Evolutionary conservation across 331 rosid genomes (phyloP), one percentile per base, ranked within the genome.

Genomic region (Phaseolus coccineus): DNA sequence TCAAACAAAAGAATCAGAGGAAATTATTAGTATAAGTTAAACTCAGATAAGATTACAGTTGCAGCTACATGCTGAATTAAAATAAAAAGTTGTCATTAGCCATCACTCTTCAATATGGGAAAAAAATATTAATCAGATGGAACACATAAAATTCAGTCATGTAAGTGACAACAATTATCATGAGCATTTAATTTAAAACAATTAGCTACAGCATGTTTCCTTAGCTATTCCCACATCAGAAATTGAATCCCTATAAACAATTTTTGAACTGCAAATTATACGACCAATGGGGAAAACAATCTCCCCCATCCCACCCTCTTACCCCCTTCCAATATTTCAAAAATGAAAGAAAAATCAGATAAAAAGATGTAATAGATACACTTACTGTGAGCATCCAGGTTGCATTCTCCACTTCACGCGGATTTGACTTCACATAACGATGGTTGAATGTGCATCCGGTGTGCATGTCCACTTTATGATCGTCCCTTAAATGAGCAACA

Each of bases 341-440:
- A 66, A n/a, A 2, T 47, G 6, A 64, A 14, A 22, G 63, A 15
- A 64, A 33, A 33, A 71, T 4, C 42, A 42, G 68, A 59, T 61
- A 71, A 37, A 58, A 70, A 6, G 1, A 62, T 70, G 70, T 10
- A 56, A 15, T 40, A 19, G 63, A 22, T 40, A 28, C 35, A 39
- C 97, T 93, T 91, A 95, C 99, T 24, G 99, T 95, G 57, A 95
- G 99, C 99, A 95, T 95, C 99, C 99, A 95, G 46, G 99, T 95
- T 81, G 99, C 99, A 55, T 95, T 95, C 88, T 95, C 98, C 59
- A 95, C 99, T 89, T 95, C 99, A 35, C 98, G 95, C 0, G 99
- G 99, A 86, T 95, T 95, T 19, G 99, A 93, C 85, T 96, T 96
- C 74, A 96, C 99, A 61, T 96, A 96, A 19, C 99, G 98, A 78